Evolutionary conservation across 352 stramenopile genomes (phyloP).

Genomic region (Phytophthora sojae): DNA sequence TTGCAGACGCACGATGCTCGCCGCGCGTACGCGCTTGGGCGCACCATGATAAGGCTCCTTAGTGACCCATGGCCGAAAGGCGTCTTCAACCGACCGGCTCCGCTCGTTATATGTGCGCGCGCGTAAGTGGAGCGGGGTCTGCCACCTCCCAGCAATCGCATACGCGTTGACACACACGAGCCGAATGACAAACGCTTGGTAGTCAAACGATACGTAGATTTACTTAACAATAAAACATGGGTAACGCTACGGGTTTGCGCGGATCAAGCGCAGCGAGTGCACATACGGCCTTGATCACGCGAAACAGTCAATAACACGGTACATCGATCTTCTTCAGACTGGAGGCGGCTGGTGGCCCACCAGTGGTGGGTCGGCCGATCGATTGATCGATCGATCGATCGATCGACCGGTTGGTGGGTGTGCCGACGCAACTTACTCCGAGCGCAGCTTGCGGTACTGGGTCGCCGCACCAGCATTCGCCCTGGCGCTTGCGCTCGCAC

Average conservation of each 20-base stretch:
- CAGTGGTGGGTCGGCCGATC: neutral
- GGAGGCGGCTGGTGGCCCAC: neutral
- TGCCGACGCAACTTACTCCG: neutral
- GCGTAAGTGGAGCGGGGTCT: too few relatives aligned
- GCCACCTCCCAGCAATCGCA: too few relatives aligned
- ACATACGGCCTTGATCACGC: neutral
- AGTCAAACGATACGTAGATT: neutral
- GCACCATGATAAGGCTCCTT: too few relatives aligned
- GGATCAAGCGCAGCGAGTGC: neutral
- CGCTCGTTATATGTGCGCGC: too few relatives aligned
- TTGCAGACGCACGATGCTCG: too few relatives aligned
- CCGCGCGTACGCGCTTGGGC: too few relatives aligned
- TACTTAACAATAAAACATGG: neutral
- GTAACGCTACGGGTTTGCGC: neutral
- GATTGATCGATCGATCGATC: too few relatives aligned
- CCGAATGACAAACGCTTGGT: neutral
- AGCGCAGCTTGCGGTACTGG: neutral
- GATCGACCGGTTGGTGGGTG: too few relatives aligned
- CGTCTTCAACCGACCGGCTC: too few relatives aligned
- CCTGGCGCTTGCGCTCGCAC: neutral
- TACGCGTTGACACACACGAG: too few relatives aligned
- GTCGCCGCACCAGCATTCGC: neutral
- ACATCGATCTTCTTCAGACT: neutral
- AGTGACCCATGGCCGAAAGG: too few relatives aligned
- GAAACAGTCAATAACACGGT: neutral